phyloP scores from a whole-genome alignment of 169 alveolate species.

The Plasmodium vivax region DNA sequence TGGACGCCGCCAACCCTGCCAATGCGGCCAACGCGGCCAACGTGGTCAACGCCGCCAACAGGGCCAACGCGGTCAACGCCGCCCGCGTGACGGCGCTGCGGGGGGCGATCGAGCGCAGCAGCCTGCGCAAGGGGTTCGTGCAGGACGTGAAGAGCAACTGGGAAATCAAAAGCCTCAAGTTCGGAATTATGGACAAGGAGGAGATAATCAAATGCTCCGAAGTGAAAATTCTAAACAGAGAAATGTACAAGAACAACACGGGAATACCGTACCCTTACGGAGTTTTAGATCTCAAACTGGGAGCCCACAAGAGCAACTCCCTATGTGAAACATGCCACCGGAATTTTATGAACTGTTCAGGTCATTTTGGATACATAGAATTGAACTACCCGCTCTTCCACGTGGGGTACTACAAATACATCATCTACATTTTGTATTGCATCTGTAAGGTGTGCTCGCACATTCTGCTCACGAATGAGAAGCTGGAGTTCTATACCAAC shows the following conservation, averaged over 20 bases:
- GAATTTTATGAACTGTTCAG: slow-evolving; percentile 94
- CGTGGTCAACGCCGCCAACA: too few relatives aligned
- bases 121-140: slow-evolving; percentile 40
- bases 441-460: slow-evolving; percentile 95
- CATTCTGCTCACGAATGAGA: slow-evolving; percentile 87
- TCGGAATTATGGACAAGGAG: slow-evolving; percentile 86
- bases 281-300: slow-evolving; percentile 85
- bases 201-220: slow-evolving; percentile 85
- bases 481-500: slow-evolving; percentile 82
- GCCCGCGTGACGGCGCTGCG: background rate
- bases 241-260: slow-evolving; percentile 81
- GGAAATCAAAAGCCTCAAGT: slow-evolving; percentile 85
- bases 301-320: slow-evolving; percentile 79
- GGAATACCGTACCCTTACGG: slow-evolving; percentile 87
- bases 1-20: too few relatives aligned
- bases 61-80: background rate
- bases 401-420: slow-evolving; percentile 97
- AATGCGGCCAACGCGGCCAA: too few relatives aligned
- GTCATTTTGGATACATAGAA: slow-evolving; percentile 97
- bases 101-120: background rate
- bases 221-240: slow-evolving; percentile 83
- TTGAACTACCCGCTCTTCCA: slow-evolving; percentile 98
- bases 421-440: slow-evolving; percentile 90
- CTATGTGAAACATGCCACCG: slow-evolving; percentile 93
- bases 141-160: slow-evolving; percentile 43